Evolutionary conservation across 2,329 filamentous ascomycete genomes (phyloP).

Genomic region (Colletotrichum australisinense): DNA sequence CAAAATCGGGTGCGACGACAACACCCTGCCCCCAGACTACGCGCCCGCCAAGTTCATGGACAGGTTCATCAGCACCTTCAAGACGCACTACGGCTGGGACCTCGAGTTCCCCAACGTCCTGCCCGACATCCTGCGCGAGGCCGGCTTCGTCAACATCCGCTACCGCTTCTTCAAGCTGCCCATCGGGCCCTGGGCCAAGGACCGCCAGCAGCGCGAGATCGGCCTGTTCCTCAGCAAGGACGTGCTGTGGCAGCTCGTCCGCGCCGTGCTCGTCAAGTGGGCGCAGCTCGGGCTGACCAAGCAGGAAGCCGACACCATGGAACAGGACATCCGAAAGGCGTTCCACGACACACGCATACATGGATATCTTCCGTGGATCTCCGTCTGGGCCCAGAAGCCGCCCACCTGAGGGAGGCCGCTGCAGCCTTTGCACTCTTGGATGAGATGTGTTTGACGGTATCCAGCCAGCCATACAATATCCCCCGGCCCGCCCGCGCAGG

Average conservation of each 20-base stretch:
- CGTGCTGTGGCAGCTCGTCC: conserved; percentile 47
- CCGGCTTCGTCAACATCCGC: conserved; percentile 50
- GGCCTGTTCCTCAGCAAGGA: conserved; percentile 49
- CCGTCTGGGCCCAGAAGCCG: conserved; percentile 53
- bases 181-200: conserved; percentile 52
- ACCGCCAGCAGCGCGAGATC: conserved; percentile 48
- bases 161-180: conserved; percentile 45
- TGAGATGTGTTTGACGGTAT: background rate
- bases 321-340: conserved; percentile 44
- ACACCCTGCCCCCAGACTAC: conserved; percentile 35
- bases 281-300: conserved; percentile 44
- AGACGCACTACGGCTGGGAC: conserved; percentile 48
- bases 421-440: background rate
- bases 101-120: conserved; percentile 44
- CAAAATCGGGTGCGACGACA: conserved; percentile 47
- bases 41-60: conserved; percentile 42
- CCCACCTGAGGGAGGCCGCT: background rate
- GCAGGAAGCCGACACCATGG: conserved; percentile 47
- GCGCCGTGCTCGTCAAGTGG: conserved; percentile 47
- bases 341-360: conserved; percentile 48
- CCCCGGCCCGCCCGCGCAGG: background rate
- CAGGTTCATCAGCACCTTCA: conserved; percentile 46
- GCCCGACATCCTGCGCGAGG: conserved; percentile 42
- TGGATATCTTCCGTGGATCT: conserved; percentile 49
- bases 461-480: background rate